A percentile compares a stretch with the other conserved stretches of the same genome.
These are phyloP conservation scores for Colletotrichum sp. DNA, from an alignment of 2,329 filamentous ascomycete genomes.

Conservation along the genomic window DNA sequence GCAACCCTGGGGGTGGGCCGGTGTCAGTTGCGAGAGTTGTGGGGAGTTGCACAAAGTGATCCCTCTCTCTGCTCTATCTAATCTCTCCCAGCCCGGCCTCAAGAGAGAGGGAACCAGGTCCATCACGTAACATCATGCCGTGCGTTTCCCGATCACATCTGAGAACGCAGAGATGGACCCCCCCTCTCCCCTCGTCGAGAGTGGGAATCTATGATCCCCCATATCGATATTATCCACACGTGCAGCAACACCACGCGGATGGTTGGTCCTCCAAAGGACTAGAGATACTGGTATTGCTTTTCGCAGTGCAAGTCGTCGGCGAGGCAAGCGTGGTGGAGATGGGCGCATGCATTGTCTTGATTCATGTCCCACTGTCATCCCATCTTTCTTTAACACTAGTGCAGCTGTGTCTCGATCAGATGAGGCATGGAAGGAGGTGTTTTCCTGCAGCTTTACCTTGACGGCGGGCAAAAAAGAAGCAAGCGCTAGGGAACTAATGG, in stretches of 20 bases:
- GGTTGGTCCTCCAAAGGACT: not conserved
- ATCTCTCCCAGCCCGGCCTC: not conserved
- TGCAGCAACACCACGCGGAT: conserved; percentile 4
- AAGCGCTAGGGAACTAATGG: not conserved
- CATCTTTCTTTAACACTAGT: not conserved
- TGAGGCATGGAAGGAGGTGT: not conserved
- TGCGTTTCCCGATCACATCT: not conserved
- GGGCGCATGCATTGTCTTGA: conserved; percentile 9
- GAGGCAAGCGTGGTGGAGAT: not conserved
- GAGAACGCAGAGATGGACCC: not conserved
- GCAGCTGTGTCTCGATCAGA: not conserved
- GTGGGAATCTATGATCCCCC: not conserved
- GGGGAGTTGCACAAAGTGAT: not conserved
- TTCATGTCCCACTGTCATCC: not conserved
- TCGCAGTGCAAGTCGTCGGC: not conserved
- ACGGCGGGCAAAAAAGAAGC: not conserved
- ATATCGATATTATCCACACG: conserved; percentile 8
- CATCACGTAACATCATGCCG: not conserved
- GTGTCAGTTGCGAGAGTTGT: not conserved
- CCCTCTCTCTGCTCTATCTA: not conserved
- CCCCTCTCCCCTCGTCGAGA: not conserved
- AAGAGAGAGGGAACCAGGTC: not conserved
- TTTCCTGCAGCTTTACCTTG: not conserved
- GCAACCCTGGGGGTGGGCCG: not conserved
- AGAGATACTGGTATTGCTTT: not conserved